A percentile compares a stretch with the other conserved stretches of the same genome.
phyloP scores from a whole-genome alignment of 2,329 filamentous ascomycete species.

The Ophiognomonia clavigignenti-juglandacearum region DNA sequence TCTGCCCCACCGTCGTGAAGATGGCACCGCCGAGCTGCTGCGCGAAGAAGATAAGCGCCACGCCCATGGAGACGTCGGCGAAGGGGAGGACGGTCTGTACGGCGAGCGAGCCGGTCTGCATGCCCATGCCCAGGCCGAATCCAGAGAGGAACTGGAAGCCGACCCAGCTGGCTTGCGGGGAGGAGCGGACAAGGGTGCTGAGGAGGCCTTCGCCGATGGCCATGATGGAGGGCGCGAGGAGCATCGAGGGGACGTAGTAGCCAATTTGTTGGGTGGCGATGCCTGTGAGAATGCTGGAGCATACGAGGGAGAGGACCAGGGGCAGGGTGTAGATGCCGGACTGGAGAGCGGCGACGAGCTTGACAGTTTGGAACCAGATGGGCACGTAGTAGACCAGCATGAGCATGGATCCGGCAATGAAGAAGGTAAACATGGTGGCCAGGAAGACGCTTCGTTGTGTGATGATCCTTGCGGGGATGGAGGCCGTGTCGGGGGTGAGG shows the following conservation, averaged over 20 bases:
- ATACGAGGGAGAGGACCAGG: constrained; percentile 49
- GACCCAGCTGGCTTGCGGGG: constrained; percentile 50
- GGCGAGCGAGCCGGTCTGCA: constrained; percentile 54
- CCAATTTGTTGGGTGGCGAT: constrained; percentile 46
- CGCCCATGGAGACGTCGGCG: constrained; percentile 49
- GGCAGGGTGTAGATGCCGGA: constrained; percentile 56
- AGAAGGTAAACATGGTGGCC: constrained; percentile 41
- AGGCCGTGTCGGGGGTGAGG: constrained; percentile 49
- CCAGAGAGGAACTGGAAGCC: constrained; percentile 55
- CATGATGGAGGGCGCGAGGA: constrained; percentile 44
- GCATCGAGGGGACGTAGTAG: constrained; percentile 56
- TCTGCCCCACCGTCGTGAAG: constrained; percentile 53
- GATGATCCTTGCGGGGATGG: constrained; percentile 51
- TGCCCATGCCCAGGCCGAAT: constrained; percentile 52
- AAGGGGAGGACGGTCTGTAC: constrained; percentile 48
- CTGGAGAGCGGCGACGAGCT: constrained; percentile 45
- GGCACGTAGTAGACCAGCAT: constrained; percentile 51
- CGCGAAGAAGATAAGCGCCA: constrained; percentile 52
- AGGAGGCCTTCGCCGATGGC: constrained; percentile 52
- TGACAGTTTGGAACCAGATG: constrained; percentile 55
- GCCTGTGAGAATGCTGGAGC: constrained; percentile 45
- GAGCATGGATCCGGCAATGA: constrained; percentile 46
- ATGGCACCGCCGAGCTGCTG: constrained; percentile 57
- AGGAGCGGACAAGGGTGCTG: constrained; percentile 46
- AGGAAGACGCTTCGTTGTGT: constrained; percentile 49